These are phyloP conservation scores for Gossypium longicalyx DNA, from an alignment of 345 rosid species.

Conservation along the genomic window DNA sequence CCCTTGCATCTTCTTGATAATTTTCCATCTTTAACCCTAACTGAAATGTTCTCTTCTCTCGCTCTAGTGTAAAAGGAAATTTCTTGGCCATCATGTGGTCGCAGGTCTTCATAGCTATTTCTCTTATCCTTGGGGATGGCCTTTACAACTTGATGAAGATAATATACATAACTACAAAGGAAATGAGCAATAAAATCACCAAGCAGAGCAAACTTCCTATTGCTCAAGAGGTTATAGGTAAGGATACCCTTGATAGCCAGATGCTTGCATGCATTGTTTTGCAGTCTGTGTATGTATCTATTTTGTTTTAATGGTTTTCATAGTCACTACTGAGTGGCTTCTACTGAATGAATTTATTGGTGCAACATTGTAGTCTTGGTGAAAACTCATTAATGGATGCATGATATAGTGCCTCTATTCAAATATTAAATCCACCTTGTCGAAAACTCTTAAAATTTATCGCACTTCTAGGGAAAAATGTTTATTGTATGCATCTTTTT, in stretches of 20 bases:
- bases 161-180: conserved; percentile 53
- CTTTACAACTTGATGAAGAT: conserved; percentile 83
- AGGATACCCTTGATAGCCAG: conserved; percentile 16
- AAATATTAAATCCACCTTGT: background rate
- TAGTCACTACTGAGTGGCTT: background rate
- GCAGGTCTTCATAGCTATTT: conserved; percentile 80
- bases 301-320: background rate
- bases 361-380: background rate
- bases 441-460: background rate
- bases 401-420: background rate
- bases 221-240: conserved; percentile 51
- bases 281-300: background rate
- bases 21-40: background rate
- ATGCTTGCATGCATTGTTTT: background rate
- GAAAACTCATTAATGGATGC: background rate
- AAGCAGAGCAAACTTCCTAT: conserved; percentile 48
- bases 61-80: conserved; percentile 10
- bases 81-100: conserved; percentile 3
- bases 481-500: background rate
- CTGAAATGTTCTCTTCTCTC: background rate
- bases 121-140: conserved; percentile 88
- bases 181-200: conserved; percentile 50
- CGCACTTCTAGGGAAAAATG: background rate
- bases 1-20: background rate
- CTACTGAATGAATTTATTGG: background rate